Base-by-base conservation (phyloP, 768 basidiomycete genomes). In the Naganishia randhawae region DNA sequence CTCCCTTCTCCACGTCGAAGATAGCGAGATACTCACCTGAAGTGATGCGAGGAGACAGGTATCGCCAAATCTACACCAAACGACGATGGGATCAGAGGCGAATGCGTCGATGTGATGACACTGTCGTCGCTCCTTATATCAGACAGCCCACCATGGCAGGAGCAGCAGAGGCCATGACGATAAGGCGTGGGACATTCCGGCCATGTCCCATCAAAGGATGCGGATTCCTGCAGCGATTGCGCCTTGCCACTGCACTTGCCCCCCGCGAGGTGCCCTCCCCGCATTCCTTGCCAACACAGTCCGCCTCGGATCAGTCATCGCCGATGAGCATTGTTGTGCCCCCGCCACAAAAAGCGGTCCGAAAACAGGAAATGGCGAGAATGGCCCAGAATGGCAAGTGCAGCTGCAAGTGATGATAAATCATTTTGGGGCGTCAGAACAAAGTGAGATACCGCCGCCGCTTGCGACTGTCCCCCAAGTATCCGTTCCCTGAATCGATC, bases 321-420 rank as follows among this genome's bases (percentile, higher is more conserved):
- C 22, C 57, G 57, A 61, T 61, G 55, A 33, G 29, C 33, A 55
- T 61, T 61, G 57, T 53, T 50, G 54, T 55, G 32, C 54, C 22
- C 57, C 31, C 57, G 16, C 8, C 2, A n/a, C 54, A 37, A 32
- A n/a, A 37, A n/a, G n/a, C n/a, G n/a, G 13, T 10, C 17, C 33
- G 4, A 35, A 61, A 61, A 39, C n/a, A 39, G 57, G 39, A 61
- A 42, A 61, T 42, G 25, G 22, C 39, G 35, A 61, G 55, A 57
- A 57, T 57, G 8, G 35, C 55, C 55, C 55, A 57, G 55, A 61
- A 61, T 42, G 35, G 37, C 57, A 25, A 41, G 31, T 55, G 42
- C 14, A 42, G 42, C 3, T 13, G 42, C 14, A 48, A 48, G 19
- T 48, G 45, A n/a, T 48, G 11, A 48, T 48, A 48, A 48, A n/a